Evolutionary conservation across 306 rosid species (phyloP).

Genomic region (Vigna trinervia): DNA sequence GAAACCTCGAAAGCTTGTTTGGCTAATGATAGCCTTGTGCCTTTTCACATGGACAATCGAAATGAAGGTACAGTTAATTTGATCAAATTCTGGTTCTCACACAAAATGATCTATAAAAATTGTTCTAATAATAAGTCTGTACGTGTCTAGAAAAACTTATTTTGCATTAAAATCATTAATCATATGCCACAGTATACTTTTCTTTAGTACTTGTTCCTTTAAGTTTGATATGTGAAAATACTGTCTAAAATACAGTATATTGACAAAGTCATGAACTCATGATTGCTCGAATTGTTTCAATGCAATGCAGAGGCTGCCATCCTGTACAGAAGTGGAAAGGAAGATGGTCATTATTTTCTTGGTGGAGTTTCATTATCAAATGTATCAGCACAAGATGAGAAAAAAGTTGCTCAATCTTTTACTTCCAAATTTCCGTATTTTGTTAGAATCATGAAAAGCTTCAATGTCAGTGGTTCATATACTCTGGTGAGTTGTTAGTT

Average conservation of each 20-base stretch:
- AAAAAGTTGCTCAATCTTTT: constrained; percentile 74
- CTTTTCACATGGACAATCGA: constrained; percentile 48
- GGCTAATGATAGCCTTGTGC: constrained; percentile 36
- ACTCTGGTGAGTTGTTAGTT: constrained; percentile 75
- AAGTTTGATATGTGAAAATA: constrained; percentile 35
- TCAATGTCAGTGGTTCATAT: constrained; percentile 85
- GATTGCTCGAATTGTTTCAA: constrained; percentile 49
- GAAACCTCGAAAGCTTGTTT: constrained; percentile 48
- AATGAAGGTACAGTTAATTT: constrained; percentile 59
- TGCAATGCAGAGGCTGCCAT: constrained; percentile 56
- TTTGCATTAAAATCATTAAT: constrained; percentile 29
- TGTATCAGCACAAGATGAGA: constrained; percentile 63
- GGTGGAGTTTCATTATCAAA: constrained; percentile 59
- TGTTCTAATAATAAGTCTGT: constrained; percentile 8
- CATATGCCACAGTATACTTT: constrained; percentile 13
- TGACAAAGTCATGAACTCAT: constrained; percentile 32
- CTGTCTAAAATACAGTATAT: constrained; percentile 4
- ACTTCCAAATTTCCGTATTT: constrained; percentile 76
- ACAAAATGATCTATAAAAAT: constrained; percentile 32
- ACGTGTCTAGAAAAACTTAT: constrained; percentile 8
- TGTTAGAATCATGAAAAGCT: constrained; percentile 89
- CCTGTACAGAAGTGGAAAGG: constrained; percentile 59
- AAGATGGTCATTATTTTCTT: constrained; percentile 48
- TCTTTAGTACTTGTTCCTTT: constrained; percentile 20
- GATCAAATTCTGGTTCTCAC: constrained; percentile 37